Percentiles rank a stretch among this genome's conserved stretches.
Evolutionary conservation across 257 asterid species (phyloP).

Genomic region (Prunella vulgaris): DNA sequence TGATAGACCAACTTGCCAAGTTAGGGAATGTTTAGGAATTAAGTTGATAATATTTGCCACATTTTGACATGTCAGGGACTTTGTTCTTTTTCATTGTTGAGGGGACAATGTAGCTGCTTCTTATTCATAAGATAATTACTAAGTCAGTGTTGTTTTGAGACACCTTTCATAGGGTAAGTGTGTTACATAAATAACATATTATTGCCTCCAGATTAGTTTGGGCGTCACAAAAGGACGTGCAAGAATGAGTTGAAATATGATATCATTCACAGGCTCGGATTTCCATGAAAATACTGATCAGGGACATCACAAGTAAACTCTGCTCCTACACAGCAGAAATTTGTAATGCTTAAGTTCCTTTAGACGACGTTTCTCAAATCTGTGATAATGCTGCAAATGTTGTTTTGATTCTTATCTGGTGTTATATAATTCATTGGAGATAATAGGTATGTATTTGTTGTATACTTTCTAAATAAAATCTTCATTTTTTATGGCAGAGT

Average conservation of each 20-base stretch:
- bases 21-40: not conserved
- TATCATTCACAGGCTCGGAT: not conserved
- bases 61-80: not conserved
- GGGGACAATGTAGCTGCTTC: not conserved
- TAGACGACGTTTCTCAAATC: not conserved
- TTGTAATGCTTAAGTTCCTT: not conserved
- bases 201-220: slow-evolving; percentile 1
- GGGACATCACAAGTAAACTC: not conserved
- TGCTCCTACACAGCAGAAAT: slow-evolving; percentile 11
- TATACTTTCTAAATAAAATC: slow-evolving; percentile 9
- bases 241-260: not conserved
- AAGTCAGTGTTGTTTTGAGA: not conserved
- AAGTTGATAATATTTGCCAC: not conserved
- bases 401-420: not conserved
- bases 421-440: not conserved
- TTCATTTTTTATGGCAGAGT: slow-evolving; percentile 48
- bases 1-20: not conserved
- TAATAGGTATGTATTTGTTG: not conserved
- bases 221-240: not conserved
- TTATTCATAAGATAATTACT: not conserved
- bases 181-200: not conserved
- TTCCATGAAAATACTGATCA: not conserved
- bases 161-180: not conserved
- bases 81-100: not conserved
- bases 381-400: not conserved